Base-by-base conservation (phyloP, 2,329 filamentous ascomycete genomes). In the Graphilbum sp. region DNA sequence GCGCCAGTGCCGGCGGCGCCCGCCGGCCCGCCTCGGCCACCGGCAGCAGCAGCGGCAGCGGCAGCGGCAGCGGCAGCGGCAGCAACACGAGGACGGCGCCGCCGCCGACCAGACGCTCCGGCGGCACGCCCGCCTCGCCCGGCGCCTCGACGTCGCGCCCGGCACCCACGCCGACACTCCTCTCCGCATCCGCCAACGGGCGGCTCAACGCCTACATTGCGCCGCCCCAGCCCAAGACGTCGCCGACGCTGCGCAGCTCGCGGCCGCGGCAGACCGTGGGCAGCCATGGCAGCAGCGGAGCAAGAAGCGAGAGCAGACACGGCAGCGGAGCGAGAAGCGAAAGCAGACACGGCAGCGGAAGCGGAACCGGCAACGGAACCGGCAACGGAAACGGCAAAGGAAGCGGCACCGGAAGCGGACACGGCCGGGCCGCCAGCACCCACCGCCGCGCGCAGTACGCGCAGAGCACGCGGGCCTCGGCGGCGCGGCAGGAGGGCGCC, bases 181-280 rank as follows among this genome's bases (percentile, higher is more conserved):
- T 46, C n/a, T 53, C 57, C 10, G 63, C 62, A 19, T 54, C 64
- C 20, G 68, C 63, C 43, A 71, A 64, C 48, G 75, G 66, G 48
- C 67, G 72, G 36, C 64, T 90, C 12, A 76, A 79, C 47, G 81
- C 82, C 30, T 83, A 81, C 53, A 81, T 90, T 46, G 71, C 79
- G 41, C 64, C 72, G 25, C 73, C 81, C 32, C 65, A 67, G 16
- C 72, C 81, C 1, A 84, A 82, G 52, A 67, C 78, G 25, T 92
- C 86, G 1, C 84, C 85, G 4, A 74, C 79, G 10, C 61, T 93
- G 35, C 73, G 85, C 51, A 90, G 82, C 51, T 90, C 84, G 32
- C 69, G 83, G 32, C 82, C 83, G n/a, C 69, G 84, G 37, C 78
- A 84, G 50, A 78, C 81, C 9, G 76, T 92, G 18, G 16, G 13